A percentile compares a stretch with the other conserved stretches of the same genome.
phyloP scores from a whole-genome alignment of 176 grass and related monocot species.

The barley (Hordeum vulgare) region MorexV3_pseudomolecules_assembly NC_058524.1:58044116-58044615 shows the following conservation, averaged over 20 bases:
- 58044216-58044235: no score
- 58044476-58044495: conserved; percentile 98
- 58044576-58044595: conserved; percentile 39
- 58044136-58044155: background rate
- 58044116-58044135: background rate
- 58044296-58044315: background rate
- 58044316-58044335: background rate
- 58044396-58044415: conserved; percentile 62
- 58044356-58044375: background rate
- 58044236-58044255: no score
- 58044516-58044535: conserved; percentile 33
- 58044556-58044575: background rate
- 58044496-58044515: conserved; percentile 99
- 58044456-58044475: conserved; percentile 99
- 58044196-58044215: no score
- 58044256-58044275: conserved; percentile 12
- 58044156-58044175: background rate
- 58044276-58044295: background rate
- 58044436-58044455: conserved; percentile 73
- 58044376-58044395: conserved; percentile 15
- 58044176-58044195: conserved; percentile 11
- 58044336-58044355: background rate
- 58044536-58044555: conserved; percentile 11
- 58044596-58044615: conserved; percentile 85
- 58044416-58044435: conserved; percentile 73